These are phyloP conservation scores for Brasenia schreberi DNA, from an alignment of 164 flowering plant species.

Conservation along the genomic window DNA sequence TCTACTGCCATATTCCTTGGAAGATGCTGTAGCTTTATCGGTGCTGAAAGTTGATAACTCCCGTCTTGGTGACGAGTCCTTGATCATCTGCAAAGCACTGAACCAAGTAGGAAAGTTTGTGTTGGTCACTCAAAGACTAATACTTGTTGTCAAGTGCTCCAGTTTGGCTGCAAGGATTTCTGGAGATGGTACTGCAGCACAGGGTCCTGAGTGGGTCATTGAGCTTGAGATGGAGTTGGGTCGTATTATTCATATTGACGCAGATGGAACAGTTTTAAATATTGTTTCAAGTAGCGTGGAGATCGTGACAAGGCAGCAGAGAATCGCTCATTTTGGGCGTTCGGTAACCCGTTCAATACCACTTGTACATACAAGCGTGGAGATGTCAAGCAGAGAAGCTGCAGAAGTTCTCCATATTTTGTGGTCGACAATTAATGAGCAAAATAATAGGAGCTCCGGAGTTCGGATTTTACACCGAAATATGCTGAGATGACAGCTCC, in stretches of 20 bases:
- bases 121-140: constrained; percentile 41
- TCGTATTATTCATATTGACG: constrained; percentile 54
- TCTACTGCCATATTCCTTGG: constrained; percentile 81
- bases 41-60: constrained; percentile 42
- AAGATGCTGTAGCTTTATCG: constrained; percentile 76
- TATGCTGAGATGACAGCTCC: constrained; percentile 22
- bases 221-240: constrained; percentile 56
- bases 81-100: constrained; percentile 63
- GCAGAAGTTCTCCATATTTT: constrained; percentile 36
- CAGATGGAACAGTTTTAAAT: constrained; percentile 41
- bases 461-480: constrained; percentile 43
- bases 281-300: constrained; percentile 69
- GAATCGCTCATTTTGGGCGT: constrained; percentile 16
- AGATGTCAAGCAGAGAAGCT: constrained; percentile 38
- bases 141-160: constrained; percentile 49
- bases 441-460: constrained; percentile 48
- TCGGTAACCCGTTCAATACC: constrained; percentile 47
- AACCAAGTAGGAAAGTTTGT: constrained; percentile 53
- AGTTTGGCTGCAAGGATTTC: constrained; percentile 45
- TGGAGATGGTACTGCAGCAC: constrained; percentile 45
- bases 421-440: constrained; percentile 36
- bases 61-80: constrained; percentile 44
- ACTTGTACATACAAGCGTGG: constrained; percentile 53
- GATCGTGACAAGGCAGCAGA: constrained; percentile 27
- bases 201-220: constrained; percentile 62